A percentile compares a stretch with the other conserved stretches of the same genome.
These are phyloP conservation scores for Akanthomyces dipterigenus DNA, from an alignment of 2,329 filamentous ascomycete genomes.

Conservation along the genomic window DNA sequence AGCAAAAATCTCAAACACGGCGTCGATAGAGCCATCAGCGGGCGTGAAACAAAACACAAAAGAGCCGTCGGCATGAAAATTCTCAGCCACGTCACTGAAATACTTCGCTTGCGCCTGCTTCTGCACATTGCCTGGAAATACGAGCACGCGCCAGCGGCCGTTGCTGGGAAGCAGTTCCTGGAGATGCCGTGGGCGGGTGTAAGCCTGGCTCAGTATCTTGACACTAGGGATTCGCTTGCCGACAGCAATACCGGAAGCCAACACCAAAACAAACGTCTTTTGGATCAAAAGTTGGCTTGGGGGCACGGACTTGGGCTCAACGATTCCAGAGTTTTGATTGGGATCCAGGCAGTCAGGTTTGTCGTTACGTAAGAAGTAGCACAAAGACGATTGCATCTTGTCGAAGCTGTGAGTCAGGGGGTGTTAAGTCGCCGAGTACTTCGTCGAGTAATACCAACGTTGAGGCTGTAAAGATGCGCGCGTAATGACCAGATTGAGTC, in stretches of 20 bases:
- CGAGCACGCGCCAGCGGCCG: slow-evolving; percentile 50
- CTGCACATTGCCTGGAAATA: slow-evolving; percentile 56
- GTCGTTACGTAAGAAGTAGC: no score
- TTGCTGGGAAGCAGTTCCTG: slow-evolving; percentile 50
- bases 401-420: no score
- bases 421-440: no score
- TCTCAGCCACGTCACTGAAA: slow-evolving; percentile 40
- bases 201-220: slow-evolving; percentile 53
- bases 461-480: no score
- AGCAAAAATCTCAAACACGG: slow-evolving; percentile 52
- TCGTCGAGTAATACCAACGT: no score
- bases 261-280: no score
- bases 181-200: slow-evolving; percentile 51
- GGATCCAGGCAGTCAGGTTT: no score
- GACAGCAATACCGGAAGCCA: slow-evolving; percentile 34
- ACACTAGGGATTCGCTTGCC: slow-evolving; percentile 54
- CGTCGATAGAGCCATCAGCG: not conserved
- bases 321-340: no score
- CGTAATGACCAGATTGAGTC: no score
- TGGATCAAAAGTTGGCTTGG: no score
- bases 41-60: slow-evolving; percentile 13
- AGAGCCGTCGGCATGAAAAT: slow-evolving; percentile 24
- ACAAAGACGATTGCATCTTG: no score
- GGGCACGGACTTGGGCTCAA: no score
- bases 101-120: slow-evolving; percentile 33